A percentile compares a stretch with the other conserved stretches of the same genome.
phyloP scores from a whole-genome alignment of 257 asterid genomes.

The Anisodus tanguticus region DNA sequence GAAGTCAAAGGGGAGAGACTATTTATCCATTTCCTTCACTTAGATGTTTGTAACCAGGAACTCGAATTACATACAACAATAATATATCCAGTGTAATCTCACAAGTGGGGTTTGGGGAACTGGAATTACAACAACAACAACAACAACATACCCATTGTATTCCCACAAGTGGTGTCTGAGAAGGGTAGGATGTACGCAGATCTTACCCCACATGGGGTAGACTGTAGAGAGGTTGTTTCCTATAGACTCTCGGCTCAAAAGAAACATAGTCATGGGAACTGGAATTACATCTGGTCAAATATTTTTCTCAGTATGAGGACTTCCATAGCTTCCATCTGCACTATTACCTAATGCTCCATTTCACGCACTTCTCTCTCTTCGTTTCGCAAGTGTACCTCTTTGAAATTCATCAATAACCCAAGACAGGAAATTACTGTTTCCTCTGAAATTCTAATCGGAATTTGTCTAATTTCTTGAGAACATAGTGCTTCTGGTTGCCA shows the following conservation, averaged over 20 bases:
- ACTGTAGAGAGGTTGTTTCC: too few species aligned
- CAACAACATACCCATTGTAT: too few species aligned
- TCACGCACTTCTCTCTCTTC: background rate
- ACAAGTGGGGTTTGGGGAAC: too few species aligned
- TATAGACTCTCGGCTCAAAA: too few species aligned
- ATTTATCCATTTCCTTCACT: slow-evolving; percentile 18
- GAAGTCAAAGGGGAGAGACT: background rate
- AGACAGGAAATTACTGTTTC: slow-evolving; percentile 14
- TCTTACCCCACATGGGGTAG: too few species aligned
- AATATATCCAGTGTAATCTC: too few species aligned
- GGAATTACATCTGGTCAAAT: background rate
- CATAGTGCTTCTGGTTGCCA: background rate
- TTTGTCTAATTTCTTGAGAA: slow-evolving; percentile 21
- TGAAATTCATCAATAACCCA: background rate
- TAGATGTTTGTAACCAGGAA: slow-evolving; percentile 7
- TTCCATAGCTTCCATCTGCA: slow-evolving; percentile 1
- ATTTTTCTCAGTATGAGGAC: slow-evolving; percentile 10
- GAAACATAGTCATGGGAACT: background rate
- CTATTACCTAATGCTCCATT: background rate
- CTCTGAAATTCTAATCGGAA: background rate
- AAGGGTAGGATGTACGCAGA: too few species aligned
- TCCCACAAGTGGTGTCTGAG: too few species aligned
- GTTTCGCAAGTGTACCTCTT: background rate
- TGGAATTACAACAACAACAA: too few species aligned
- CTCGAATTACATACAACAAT: too few species aligned